Evolutionary conservation across 371 early-diverging fungal genomes (phyloP), one percentile per base, ranked within the genome.

Genomic region (Mortierella sp.): DNA sequence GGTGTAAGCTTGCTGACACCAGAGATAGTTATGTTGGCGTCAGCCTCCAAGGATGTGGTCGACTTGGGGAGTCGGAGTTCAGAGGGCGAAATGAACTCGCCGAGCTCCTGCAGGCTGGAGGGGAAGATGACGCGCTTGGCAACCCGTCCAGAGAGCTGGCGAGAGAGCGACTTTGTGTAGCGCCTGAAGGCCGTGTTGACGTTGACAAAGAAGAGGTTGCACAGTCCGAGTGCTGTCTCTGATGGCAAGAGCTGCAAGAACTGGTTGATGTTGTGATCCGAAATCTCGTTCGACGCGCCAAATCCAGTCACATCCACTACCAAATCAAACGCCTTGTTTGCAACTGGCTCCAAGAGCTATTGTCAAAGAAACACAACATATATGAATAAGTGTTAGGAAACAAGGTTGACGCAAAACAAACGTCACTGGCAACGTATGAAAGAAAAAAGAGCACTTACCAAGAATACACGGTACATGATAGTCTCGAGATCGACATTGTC

Each of bases 401-500:
- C 47, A 5, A 47, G 7, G 47, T 8, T 47, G 47, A 47, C 13
- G 47, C 13, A 47, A 44, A 47, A 16, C 16, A 16, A 14, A 16
- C 50, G 16, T 3, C 14, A 16, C 16, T 13, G 50, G 50, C 14
- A 16, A 11, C 16, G 16, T 13, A 50, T 2, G 3, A 50, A 50
- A 11, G 57, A 68, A 38, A 38, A 50, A 71, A 38, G 14, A 3
- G 9, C 10, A 76, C 81, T 88, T 90, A 93, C 94, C 83, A 95
- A 94, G 79, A 96, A 89, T 54, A 95, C 88, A 74, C 94, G 93
- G 79, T 94, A 92, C 78, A 94, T 93, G 50, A 97, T 87, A 24
- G 96, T 83, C 45, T 97, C 97, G 89, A 97, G 95, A 89, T 98
- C 97, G 57, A 96, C 90, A 55, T 91, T 91, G 50, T 97, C 96